Percentiles rank a stretch among this genome's conserved stretches.
Conservation (phyloP, 164 flowering plant genomes). For the Dillenia turbinata region DNA sequence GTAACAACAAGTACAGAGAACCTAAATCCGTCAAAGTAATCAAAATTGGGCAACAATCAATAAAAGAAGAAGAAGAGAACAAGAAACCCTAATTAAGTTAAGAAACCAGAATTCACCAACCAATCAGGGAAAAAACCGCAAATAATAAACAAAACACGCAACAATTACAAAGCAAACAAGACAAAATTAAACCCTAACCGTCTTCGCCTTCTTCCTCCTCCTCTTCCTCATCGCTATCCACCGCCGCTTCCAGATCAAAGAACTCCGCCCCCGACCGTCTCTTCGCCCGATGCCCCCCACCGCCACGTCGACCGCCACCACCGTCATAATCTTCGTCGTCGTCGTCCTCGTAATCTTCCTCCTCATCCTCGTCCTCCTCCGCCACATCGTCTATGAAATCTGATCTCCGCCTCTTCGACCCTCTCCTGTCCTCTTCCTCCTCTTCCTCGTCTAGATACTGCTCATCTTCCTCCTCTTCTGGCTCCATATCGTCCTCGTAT, state of each 20-base stretch:
- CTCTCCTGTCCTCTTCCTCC: constrained; percentile 27
- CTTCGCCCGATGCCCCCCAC: constrained; percentile 18
- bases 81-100: background rate
- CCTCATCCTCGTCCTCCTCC: constrained; percentile 57
- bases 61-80: background rate
- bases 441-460: constrained; percentile 27
- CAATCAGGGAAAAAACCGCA: background rate
- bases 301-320: constrained; percentile 22
- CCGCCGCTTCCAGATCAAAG: constrained; percentile 50
- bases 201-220: constrained; percentile 78
- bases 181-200: constrained; percentile 26
- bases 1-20: too few relatives aligned
- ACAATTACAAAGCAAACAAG: background rate
- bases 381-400: constrained; percentile 12
- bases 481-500: constrained; percentile 34
- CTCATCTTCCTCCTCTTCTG: constrained; percentile 21
- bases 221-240: constrained; percentile 56
- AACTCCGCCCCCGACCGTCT: constrained; percentile 29
- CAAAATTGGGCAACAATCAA: too few relatives aligned
- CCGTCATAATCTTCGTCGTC: constrained; percentile 66
- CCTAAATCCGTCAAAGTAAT: too few relatives aligned
- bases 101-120: too few relatives aligned
- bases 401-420: constrained; percentile 29
- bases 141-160: too few relatives aligned
- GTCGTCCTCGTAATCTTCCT: constrained; percentile 73